Base-by-base conservation (phyloP, 2,329 filamentous ascomycete species). In the Byssoonygena ceratinophila region DNA sequence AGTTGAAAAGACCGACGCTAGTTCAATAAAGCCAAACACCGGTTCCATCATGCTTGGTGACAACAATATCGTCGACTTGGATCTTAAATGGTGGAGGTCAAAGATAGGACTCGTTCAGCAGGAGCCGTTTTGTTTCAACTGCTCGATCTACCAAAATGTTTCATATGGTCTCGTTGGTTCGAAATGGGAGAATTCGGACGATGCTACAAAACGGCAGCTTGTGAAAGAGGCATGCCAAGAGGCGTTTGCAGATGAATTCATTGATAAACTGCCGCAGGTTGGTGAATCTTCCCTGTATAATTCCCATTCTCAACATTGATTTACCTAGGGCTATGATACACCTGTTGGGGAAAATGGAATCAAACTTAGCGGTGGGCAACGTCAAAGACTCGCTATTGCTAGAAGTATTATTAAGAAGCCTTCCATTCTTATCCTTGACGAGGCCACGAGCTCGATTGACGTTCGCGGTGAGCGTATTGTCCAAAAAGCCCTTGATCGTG, bases 291-390 rank as follows among this genome's bases (percentile, higher is more conserved):
- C 34, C 16, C 16, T 40, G 1, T 1, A 11, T 5, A 16, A 12
- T 4, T 41, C n/a, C n/a, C 8, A 29, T n/a, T 16, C 23, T n/a
- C 7, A 8, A 44, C 5, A 8, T 12, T 44, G 23, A 44, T 18
- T 8, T 44, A 12, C 46, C 3, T 34, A 85, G 71, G 79, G 81
- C 1, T 90, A 90, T 61, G 76, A 84, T 3, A 88, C 87, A 0
- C 68, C 78, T 7, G 86, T 92, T 1, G 87, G 87, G 1, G 86
- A 91, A 62, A 78, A 78, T 25, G 87, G 87, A 3, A 83, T 84
- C 45, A 87, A 86, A 63, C 71, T 94, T 1, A 88, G 84, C 9
- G 85, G 87, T n/a, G 88, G 88, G 0, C 87, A 94, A 64, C 79
- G 86, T n/a, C 87, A 94, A 64, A 79, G 88, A 4, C 76, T 94